Base-by-base conservation (phyloP, 2,329 filamentous ascomycete species). In the Penicillium polonicum region DNA sequence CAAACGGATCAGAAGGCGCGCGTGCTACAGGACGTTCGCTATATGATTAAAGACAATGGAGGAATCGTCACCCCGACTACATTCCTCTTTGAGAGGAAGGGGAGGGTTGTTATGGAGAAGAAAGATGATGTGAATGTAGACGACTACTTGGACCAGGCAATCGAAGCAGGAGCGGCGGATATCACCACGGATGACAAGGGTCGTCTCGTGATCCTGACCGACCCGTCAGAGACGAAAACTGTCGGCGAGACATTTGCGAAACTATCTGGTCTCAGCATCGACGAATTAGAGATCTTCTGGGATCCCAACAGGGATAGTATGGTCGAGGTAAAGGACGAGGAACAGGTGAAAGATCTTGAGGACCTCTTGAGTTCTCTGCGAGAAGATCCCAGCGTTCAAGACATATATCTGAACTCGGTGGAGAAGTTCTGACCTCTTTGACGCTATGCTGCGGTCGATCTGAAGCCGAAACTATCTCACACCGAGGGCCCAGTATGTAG, bases 11-110 rank as follows among this genome's bases (percentile, higher is more conserved):
- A 85, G 73, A 92, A 89, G 73, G 80, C 82, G 41, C 85, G 90
- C 33, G 85, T 87, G 8, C 74, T 96, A 46, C 85, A 89, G 67
- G 90, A 95, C 53, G 74, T 97, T 50, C 85, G 89, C 53, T 69
- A 81, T 49, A 76, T 89, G 2, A 81, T 96, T 54, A 95, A 92
- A 72, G 85, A 87, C 58, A 78, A 82, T 50, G 88, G 88, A 19
- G 94, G 88, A 5, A 84, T 81, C 2, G 78, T 85, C 2, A 88
- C 90, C 7, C 85, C 92, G 0, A 91, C 90, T 13, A 85, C 85
- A 8, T 97, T 93, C 75, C 82, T 96, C 68, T 99, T 99, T 72
- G 83, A 90, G 55, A 89, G 89, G 69, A 88, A 88, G 58, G 94
- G 94, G 2, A 83, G 87, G 52, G 82, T 92, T 29, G 80, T 88